Evolutionary conservation across 177 flowering plant genomes (phyloP).

Genomic region (Tripterygium wilfordii): DNA sequence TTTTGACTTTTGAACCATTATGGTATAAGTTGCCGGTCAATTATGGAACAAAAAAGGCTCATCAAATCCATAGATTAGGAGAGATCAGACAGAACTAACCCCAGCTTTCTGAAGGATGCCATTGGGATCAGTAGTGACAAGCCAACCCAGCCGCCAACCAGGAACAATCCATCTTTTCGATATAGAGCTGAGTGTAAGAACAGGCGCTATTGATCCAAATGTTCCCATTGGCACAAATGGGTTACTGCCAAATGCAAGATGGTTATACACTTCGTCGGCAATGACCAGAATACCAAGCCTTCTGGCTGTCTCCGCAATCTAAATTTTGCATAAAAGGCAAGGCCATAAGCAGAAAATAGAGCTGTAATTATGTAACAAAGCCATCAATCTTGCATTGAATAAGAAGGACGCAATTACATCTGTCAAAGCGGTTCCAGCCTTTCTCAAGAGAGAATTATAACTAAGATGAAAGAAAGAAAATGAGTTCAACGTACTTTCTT

Average conservation of each 20-base stretch:
- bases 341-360: not conserved
- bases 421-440: not conserved
- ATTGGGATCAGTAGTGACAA: conserved; percentile 21
- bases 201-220: conserved; percentile 18
- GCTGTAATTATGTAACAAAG: not conserved
- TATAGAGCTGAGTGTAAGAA: conserved; percentile 15
- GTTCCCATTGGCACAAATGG: conserved; percentile 20
- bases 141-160: conserved; percentile 24
- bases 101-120: conserved; percentile 23
- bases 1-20: not conserved
- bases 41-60: not conserved
- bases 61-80: not conserved
- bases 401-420: not conserved
- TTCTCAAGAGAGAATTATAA: not conserved
- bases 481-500: conserved; percentile 3
- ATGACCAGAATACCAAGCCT: conserved; percentile 18
- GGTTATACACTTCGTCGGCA: conserved; percentile 22
- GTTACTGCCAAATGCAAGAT: conserved; percentile 15
- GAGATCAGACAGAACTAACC: not conserved
- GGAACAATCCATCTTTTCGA: conserved; percentile 22
- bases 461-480: not conserved
- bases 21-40: not conserved
- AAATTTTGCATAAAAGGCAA: not conserved
- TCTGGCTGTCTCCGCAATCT: conserved; percentile 17
- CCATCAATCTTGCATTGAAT: not conserved